Conservation (phyloP, 352 stramenopile genomes). For the Globisporangium cederbergense region DNA sequence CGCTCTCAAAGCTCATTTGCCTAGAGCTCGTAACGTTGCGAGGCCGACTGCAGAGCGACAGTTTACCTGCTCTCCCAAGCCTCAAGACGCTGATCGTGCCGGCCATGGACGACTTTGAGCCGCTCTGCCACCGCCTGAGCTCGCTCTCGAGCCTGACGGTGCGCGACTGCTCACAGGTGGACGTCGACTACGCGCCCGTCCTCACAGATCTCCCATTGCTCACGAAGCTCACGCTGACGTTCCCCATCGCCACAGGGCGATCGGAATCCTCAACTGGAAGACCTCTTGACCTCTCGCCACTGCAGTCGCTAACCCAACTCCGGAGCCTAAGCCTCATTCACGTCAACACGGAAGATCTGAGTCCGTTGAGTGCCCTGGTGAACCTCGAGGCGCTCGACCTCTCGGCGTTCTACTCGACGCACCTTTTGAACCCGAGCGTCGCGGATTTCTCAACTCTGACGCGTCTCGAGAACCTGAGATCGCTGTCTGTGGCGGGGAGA, state of each 20-base stretch:
- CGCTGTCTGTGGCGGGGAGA: not conserved
- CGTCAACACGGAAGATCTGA: conserved; percentile 1
- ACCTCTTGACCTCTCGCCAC: not conserved
- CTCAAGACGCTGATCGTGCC: conserved; percentile 2
- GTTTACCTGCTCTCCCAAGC: not conserved
- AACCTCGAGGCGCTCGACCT: not conserved
- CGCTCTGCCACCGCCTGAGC: not conserved
- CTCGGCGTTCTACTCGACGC: conserved; percentile 5
- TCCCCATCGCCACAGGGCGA: not conserved
- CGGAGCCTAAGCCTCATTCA: not conserved
- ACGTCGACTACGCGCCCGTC: conserved; percentile 3
- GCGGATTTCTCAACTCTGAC: not conserved
- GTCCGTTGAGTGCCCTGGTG: not conserved
- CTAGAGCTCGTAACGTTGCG: conserved; percentile 1
- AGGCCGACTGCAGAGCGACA: conserved; percentile 1
- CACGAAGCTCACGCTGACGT: conserved; percentile 2
- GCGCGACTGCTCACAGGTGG: conserved; percentile 3
- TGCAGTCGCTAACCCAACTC: not conserved
- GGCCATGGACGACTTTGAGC: conserved; percentile 8
- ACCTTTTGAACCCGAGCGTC: not conserved
- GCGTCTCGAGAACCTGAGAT: conserved; percentile 1
- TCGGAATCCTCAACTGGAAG: not conserved
- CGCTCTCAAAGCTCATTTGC: not conserved
- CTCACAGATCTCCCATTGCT: not conserved
- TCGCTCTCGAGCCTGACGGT: conserved; percentile 2